phyloP scores from a whole-genome alignment of 257 asterid genomes.

The Forsythia viridissima region DNA sequence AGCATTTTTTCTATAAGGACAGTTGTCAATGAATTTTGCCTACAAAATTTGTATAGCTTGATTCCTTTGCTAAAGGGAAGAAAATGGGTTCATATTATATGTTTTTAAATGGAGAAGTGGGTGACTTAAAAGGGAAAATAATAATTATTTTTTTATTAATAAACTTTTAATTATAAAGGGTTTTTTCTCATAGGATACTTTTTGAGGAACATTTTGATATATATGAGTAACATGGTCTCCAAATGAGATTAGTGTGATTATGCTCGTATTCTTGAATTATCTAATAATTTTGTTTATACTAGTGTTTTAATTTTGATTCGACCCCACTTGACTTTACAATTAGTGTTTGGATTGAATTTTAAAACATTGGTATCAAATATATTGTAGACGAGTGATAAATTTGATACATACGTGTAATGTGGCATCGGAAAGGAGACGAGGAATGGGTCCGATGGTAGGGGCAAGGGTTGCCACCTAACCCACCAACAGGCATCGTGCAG shows the following conservation, averaged over 20 bases:
- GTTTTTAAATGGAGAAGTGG: slow-evolving; percentile 33
- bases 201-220: not conserved
- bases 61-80: slow-evolving; percentile 49
- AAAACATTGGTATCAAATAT: not conserved
- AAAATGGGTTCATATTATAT: slow-evolving; percentile 36
- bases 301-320: not conserved
- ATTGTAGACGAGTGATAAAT: not conserved
- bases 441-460: slow-evolving; percentile 53
- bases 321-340: not conserved
- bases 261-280: not conserved
- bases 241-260: not conserved
- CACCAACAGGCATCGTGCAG: slow-evolving; percentile 77
- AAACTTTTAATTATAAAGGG: not conserved
- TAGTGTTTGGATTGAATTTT: not conserved
- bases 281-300: not conserved
- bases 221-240: not conserved
- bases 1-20: slow-evolving; percentile 62
- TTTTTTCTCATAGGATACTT: not conserved
- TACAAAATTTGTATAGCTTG: slow-evolving; percentile 41
- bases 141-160: not conserved
- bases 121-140: slow-evolving; percentile 20
- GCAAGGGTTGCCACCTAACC: slow-evolving; percentile 72
- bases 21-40: slow-evolving; percentile 71
- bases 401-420: not conserved
- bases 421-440: slow-evolving; percentile 38